Conservation (phyloP, 2,329 filamentous ascomycete genomes). For the Aspergillus clavatus region DNA sequence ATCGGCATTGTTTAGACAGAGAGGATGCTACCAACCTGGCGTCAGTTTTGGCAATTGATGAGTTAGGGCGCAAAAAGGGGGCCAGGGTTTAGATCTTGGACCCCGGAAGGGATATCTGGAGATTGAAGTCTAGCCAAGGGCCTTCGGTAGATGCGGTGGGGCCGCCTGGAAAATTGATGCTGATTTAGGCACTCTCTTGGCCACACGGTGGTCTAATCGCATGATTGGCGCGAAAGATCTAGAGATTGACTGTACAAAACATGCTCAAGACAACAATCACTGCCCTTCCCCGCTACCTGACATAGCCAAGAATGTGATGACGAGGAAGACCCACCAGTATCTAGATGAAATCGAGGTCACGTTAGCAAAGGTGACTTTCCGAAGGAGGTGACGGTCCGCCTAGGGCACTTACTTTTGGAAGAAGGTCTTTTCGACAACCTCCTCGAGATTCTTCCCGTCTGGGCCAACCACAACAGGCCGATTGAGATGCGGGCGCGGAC, state of each 20-base stretch:
- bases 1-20: too few relatives aligned
- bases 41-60: too few relatives aligned
- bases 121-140: too few relatives aligned
- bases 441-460: conserved; percentile 36
- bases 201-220: too few relatives aligned
- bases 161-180: too few relatives aligned
- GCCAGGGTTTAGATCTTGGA: too few relatives aligned
- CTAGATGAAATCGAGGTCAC: conserved; percentile 19
- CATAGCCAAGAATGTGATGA: conserved; percentile 39
- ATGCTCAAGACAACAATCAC: conserved; percentile 8
- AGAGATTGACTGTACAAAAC: conserved; percentile 1
- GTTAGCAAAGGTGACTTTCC: not conserved
- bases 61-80: too few relatives aligned
- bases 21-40: too few relatives aligned
- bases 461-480: conserved; percentile 36
- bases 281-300: conserved; percentile 36
- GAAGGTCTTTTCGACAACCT: conserved; percentile 40
- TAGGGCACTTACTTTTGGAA: conserved; percentile 38
- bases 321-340: conserved; percentile 46
- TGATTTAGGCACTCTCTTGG: too few relatives aligned
- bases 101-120: too few relatives aligned
- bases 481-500: conserved; percentile 37
- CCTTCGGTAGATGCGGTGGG: too few relatives aligned
- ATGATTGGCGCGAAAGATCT: too few relatives aligned
- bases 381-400: not conserved